Evolutionary conservation across 179 eudicot genomes (phyloP).

Genomic region (Patellifolia procumbens): DNA sequence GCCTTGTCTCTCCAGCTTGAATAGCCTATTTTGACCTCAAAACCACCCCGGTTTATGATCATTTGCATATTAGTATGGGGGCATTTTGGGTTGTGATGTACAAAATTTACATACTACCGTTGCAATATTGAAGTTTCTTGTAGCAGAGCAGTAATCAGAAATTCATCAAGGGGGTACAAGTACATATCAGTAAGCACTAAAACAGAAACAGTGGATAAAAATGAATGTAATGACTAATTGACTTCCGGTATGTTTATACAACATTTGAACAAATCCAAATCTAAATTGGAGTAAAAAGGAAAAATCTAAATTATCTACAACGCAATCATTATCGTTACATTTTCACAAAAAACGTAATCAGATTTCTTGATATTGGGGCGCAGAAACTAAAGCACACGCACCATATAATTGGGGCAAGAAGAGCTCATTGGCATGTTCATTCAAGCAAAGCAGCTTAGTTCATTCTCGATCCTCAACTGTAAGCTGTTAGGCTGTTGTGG

Average conservation of each 20-base stretch:
- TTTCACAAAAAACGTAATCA: conserved; percentile 13
- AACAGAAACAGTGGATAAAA: background rate
- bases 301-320: conserved; percentile 25
- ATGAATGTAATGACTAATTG: conserved; percentile 6
- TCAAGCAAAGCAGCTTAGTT: conserved; percentile 5
- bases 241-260: conserved; percentile 18
- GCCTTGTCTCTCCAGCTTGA: too few relatives aligned
- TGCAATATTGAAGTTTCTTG: background rate
- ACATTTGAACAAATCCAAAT: background rate
- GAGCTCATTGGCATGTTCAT: conserved; percentile 1
- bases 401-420: conserved; percentile 1
- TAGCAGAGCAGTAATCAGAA: too few relatives aligned
- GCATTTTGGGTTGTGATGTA: background rate
- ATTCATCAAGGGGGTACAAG: too few relatives aligned
- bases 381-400: conserved; percentile 18
- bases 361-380: background rate
- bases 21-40: too few relatives aligned
- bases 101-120: background rate
- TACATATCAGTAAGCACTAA: background rate
- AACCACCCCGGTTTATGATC: too few relatives aligned
- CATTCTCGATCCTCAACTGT: background rate
- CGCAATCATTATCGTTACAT: conserved; percentile 12
- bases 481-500: conserved; percentile 10
- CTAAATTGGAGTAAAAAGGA: conserved; percentile 6
- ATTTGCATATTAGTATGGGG: background rate